Base-by-base conservation (phyloP, 1,139 yeast species). In the Hemisphaericaspora xylofermentans region DNA sequence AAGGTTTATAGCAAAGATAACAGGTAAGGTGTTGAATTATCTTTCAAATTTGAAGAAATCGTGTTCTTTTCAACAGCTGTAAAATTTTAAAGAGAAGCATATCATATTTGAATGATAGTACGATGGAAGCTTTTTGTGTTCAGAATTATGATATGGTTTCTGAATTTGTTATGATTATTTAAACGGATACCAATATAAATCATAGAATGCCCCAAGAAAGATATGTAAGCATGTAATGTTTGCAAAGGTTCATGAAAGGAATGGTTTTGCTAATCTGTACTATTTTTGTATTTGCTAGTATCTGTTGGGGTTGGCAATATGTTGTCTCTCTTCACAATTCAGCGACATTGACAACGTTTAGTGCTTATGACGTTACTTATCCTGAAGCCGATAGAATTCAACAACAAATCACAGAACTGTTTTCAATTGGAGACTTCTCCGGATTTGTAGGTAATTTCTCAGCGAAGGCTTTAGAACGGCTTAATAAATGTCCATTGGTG, bases 371-470 rank as follows among this genome's bases (percentile, higher is more conserved):
- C 34, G 22, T 55, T n/a, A 55, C 52, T 12, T 60, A 58, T 42
- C 70, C 73, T 0, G 54, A 52, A 25, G 52, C 59, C 21, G 56
- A 58, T 38, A 52, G 74, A 48, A 63, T 80, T 16, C 64, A 72
- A 41, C 68, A 75, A 3, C 66, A 67, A 25, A 72, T 80, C 24
- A 63, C 65, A 18, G 64, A 66, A 33, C 62, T 74, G 7, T 72
- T 78, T 45, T 66, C 78, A 0, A 78, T 85, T 50, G 91, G 89
- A 0, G 69, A 70, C 16, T 82, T 83, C 52, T 77, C 75, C 48
- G 89, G 85, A 0, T 77, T 84, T 49, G 68, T 79, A 0, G 88
- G 87, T 0, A 72, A 76, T 32, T 78, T 84, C 51, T 64, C 82
- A 5, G 57, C 66, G 16, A 74, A 69, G 3, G 61, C 74, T 0